Evolutionary conservation across 139 green algal genomes (phyloP).

Genomic region (Tetraselmis striata): DNA sequence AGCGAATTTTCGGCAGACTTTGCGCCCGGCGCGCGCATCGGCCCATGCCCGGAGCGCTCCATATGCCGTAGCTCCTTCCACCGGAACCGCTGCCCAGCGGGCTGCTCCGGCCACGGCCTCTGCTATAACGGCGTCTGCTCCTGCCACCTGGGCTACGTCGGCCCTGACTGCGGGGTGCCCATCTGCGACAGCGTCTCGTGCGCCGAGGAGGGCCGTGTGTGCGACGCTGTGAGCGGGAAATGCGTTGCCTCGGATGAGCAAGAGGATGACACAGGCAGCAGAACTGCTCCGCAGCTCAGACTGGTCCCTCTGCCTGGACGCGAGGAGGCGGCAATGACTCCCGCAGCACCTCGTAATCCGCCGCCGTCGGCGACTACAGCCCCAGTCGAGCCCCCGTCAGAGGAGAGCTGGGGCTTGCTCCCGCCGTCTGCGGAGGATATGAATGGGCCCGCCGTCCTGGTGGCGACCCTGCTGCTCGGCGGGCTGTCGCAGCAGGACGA

Average conservation of each 20-base stretch:
- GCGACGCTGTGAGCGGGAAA: not conserved
- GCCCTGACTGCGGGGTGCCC: not conserved
- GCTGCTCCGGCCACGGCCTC: not conserved
- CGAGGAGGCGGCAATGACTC: too few species aligned
- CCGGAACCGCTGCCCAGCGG: not conserved
- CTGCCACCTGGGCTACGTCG: not conserved
- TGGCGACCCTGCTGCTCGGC: not conserved
- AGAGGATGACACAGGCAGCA: not conserved
- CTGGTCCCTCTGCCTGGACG: too few species aligned
- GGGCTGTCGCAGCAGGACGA: not conserved
- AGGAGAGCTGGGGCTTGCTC: not conserved
- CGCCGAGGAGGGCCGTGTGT: not conserved
- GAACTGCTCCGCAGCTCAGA: too few species aligned
- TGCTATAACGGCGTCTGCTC: not conserved
- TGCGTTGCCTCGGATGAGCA: not conserved
- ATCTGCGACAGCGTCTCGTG: not conserved
- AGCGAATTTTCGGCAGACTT: not conserved
- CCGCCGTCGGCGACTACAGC: not conserved
- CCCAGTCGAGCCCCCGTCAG: not conserved
- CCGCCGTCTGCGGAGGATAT: too few species aligned
- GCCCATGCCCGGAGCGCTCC: not conserved
- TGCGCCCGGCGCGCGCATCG: not conserved
- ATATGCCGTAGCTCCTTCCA: not conserved
- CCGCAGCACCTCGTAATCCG: too few species aligned
- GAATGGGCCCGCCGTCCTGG: not conserved